Percentiles rank a stretch among this genome's conserved stretches.
These are phyloP conservation scores for Paraglomus occultum DNA, from an alignment of 192 early-diverging fungal genomes.

Conservation along the genomic window DNA sequence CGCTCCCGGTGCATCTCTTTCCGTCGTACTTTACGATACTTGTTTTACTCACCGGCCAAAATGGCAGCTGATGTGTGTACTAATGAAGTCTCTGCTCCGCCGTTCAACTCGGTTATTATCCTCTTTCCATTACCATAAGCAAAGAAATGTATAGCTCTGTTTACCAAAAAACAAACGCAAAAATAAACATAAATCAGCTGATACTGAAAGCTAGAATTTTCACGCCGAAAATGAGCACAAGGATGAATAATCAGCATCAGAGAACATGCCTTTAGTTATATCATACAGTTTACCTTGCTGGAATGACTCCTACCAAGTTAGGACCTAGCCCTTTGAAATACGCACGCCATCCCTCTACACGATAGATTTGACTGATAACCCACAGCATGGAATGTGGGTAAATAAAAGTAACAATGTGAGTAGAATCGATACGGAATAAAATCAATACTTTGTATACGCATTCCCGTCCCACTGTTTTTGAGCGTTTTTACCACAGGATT, in stretches of 20 bases:
- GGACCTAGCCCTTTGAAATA: conserved; percentile 96
- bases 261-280: conserved; percentile 4
- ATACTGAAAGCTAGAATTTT: background rate
- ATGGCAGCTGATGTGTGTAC: conserved; percentile 82
- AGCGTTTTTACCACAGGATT: conserved; percentile 42
- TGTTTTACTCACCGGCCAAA: conserved; percentile 50
- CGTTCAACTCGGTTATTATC: conserved; percentile 69
- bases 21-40: background rate
- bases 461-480: too few relatives aligned
- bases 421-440: background rate
- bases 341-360: conserved; percentile 75
- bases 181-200: background rate
- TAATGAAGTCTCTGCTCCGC: conserved; percentile 70
- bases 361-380: conserved; percentile 54
- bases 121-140: conserved; percentile 90
- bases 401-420: background rate
- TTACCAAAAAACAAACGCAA: background rate
- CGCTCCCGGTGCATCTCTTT: background rate
- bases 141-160: conserved; percentile 90
- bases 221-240: too few relatives aligned
- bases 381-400: background rate
- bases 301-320: conserved; percentile 89
- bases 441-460: background rate
- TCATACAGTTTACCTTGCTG: conserved; percentile 66
- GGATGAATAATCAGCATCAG: too few relatives aligned